Base-by-base conservation (phyloP, 169 alveolate species). In the Theileria annulata region DNA sequence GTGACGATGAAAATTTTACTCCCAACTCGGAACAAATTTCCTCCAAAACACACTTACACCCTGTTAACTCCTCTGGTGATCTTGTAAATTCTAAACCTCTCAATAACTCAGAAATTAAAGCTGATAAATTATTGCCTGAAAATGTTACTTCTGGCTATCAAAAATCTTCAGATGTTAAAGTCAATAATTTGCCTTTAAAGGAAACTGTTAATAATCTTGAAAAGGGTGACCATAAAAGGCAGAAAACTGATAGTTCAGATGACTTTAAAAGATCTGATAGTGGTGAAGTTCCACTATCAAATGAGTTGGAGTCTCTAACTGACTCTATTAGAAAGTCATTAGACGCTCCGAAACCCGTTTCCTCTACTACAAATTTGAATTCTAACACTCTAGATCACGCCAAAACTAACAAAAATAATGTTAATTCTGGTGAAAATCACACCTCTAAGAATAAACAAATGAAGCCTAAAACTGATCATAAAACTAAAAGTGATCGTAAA, bases 371-470 rank as follows among this genome's bases (percentile, higher is more conserved):
- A 60, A 48, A 49, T 60, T 60, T 35, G 56, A 54, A 8, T 72
- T 73, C 63, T 49, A 56, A 80, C 21, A 59, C 68, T 28, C 47
- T 37, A 25, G 71, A 64, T 63, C 30, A 49, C 17, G 10, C 51
- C 13, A 42, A 42, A 42, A 10, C 3, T 42, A 42, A 12, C 13
- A 17, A 42, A 42, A 17, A 3, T 42, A 8, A 8, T 42, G 51
- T 42, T 37, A 71, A 72, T 33, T 71, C 13, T 27, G 51, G 12
- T 30, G 68, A 59, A 30, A 2, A 2, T 59, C 47, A 28, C 8
- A 8, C 68, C 35, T 59, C 47, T 30, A 59, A 3, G 35, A 31
- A 59, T 59, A 31, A 31, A 58, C 30, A 58, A 59, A 1, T 59
- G 35, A 31, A 30, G 15, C 68, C 35, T n/a, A 1, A 28, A 30